Evolutionary conservation across 371 early-diverging fungal species (phyloP).

Genomic region (Rhizopus microsporus): DNA sequence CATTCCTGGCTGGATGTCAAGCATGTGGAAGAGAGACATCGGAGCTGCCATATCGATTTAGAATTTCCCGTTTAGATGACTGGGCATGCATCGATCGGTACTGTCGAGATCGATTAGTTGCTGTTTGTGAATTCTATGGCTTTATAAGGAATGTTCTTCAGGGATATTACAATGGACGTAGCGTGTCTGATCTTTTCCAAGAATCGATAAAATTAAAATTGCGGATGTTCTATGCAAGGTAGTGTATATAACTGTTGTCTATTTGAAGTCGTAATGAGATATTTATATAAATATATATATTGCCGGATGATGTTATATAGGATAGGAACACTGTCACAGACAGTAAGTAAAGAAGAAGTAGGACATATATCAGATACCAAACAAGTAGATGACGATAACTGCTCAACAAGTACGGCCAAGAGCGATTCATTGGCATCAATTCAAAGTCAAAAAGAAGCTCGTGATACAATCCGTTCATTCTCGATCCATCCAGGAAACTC

Average conservation of each 20-base stretch:
- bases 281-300: too few species aligned
- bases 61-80: conserved; percentile 72
- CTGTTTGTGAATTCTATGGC: conserved; percentile 90
- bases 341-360: conserved; percentile 26
- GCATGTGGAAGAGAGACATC: conserved; percentile 22
- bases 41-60: conserved; percentile 78
- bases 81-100: conserved; percentile 86
- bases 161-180: conserved; percentile 78
- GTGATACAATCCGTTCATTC: background rate
- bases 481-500: conserved; percentile 27
- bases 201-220: conserved; percentile 82
- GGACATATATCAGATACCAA: conserved; percentile 21
- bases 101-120: conserved; percentile 88
- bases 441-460: conserved; percentile 6
- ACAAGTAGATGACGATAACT: background rate
- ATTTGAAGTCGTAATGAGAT: too few species aligned
- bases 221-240: conserved; percentile 87
- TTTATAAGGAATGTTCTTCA: conserved; percentile 87
- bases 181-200: conserved; percentile 74
- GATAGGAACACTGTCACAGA: conserved; percentile 36
- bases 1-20: conserved; percentile 59
- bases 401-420: background rate
- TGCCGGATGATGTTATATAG: conserved; percentile 12
- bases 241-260: background rate
- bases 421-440: background rate